phyloP scores from a whole-genome alignment of 2,329 filamentous ascomycete species.

The Shiraia sp. region DNA sequence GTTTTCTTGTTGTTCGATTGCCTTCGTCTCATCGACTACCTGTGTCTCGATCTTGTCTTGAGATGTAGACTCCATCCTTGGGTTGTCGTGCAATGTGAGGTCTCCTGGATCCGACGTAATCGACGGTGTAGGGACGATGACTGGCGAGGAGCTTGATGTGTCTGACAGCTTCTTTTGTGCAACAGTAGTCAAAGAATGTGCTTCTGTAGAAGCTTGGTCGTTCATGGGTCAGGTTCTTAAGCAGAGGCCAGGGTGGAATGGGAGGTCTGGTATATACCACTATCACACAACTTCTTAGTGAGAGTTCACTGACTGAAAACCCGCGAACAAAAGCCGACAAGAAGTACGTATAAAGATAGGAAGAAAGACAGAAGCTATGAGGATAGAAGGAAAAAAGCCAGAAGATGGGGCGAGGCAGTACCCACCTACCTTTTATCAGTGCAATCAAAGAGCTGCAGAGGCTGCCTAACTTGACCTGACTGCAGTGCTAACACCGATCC shows the following conservation, averaged over 20 bases:
- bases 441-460: conserved; percentile 9
- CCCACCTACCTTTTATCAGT: conserved; percentile 15
- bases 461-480: conserved; percentile 5
- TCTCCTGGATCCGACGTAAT: conserved; percentile 23
- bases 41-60: conserved; percentile 14
- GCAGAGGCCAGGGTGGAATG: neutral
- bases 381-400: neutral
- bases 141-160: conserved; percentile 26
- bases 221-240: conserved; percentile 19
- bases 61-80: conserved; percentile 14
- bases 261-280: neutral
- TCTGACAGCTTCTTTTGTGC: conserved; percentile 21
- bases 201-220: conserved; percentile 14
- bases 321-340: too few relatives aligned
- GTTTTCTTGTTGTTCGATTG: conserved; percentile 8
- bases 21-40: conserved; percentile 6
- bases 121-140: conserved; percentile 29
- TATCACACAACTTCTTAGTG: neutral
- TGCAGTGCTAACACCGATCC: neutral
- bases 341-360: neutral
- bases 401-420: conserved; percentile 1
- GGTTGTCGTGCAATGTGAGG: conserved; percentile 14
- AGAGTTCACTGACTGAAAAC: too few relatives aligned
- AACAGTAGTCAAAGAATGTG: conserved; percentile 9
- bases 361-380: neutral